phyloP scores from a whole-genome alignment of 768 basidiomycete species.

The Boletus reticuloceps region DNA sequence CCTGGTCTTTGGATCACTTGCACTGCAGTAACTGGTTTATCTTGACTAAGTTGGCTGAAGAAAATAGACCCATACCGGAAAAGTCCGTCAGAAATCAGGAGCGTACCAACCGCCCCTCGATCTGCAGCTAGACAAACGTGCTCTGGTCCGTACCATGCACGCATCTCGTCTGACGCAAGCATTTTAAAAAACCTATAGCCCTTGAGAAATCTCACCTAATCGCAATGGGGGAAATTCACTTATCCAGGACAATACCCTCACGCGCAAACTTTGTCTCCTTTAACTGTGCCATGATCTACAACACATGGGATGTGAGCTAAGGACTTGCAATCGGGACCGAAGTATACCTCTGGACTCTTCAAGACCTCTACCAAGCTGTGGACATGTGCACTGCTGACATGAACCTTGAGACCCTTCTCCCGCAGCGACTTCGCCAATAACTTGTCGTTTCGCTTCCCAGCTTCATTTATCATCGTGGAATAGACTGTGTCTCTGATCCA shows the following conservation, averaged over 20 bases:
- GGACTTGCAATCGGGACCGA: background rate
- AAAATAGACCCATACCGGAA: conserved; percentile 61
- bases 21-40: conserved; percentile 40
- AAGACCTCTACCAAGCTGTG: conserved; percentile 94
- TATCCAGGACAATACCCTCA: conserved; percentile 90
- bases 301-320: background rate
- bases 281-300: conserved; percentile 67
- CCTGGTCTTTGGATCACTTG: conserved; percentile 73
- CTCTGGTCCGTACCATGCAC: conserved; percentile 98
- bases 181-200: conserved; percentile 89
- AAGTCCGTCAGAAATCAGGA: conserved; percentile 92
- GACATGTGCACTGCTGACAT: conserved; percentile 90
- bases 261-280: conserved; percentile 96
- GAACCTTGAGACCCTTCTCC: conserved; percentile 87
- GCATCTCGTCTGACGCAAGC: conserved; percentile 89
- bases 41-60: background rate
- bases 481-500: conserved; percentile 91
- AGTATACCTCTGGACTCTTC: conserved; percentile 84
- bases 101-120: conserved; percentile 88
- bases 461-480: conserved; percentile 81
- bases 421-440: conserved; percentile 67
- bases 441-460: conserved; percentile 79
- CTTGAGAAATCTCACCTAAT: background rate
- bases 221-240: conserved; percentile 38
- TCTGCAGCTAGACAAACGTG: conserved; percentile 92